Conservation (phyloP, 345 rosid genomes). For the Clarkia xantiana region DNA sequence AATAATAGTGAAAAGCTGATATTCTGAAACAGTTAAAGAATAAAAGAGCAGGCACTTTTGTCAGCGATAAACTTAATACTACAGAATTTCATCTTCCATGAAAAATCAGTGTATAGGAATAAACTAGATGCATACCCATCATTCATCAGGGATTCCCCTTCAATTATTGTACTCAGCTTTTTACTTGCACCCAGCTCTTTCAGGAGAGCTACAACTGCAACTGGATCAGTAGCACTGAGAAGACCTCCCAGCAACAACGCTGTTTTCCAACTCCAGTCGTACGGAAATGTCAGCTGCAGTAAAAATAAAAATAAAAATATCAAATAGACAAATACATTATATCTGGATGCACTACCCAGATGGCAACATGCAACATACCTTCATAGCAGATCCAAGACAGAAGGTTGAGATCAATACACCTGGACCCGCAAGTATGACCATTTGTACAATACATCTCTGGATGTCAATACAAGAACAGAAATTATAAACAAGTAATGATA, state of each 20-base stretch:
- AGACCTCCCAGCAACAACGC: constrained; percentile 95
- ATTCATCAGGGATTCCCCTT: constrained; percentile 97
- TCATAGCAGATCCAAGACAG: constrained; percentile 57
- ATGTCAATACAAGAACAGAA: constrained; percentile 1
- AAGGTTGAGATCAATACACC: constrained; percentile 83
- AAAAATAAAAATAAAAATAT: background rate
- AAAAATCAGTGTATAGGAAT: background rate
- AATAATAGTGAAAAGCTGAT: no score
- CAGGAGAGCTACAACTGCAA: constrained; percentile 88
- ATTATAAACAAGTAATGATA: background rate
- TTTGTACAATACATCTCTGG: constrained; percentile 83
- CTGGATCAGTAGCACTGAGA: constrained; percentile 96
- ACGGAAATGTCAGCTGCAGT: constrained; percentile 74
- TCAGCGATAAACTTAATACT: background rate
- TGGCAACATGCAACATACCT: constrained; percentile 29
- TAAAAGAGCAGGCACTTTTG: background rate
- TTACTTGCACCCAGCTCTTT: constrained; percentile 98
- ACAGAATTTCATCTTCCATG: constrained; percentile 1
- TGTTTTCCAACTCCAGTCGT: constrained; percentile 82
- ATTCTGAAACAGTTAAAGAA: background rate
- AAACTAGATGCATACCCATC: constrained; percentile 51
- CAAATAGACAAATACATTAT: background rate
- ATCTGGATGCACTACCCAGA: background rate
- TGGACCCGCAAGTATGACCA: constrained; percentile 92
- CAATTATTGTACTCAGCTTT: constrained; percentile 82